Evolutionary conservation across 306 rosid species (phyloP).

Genomic region (Lotus japonicus): DNA sequence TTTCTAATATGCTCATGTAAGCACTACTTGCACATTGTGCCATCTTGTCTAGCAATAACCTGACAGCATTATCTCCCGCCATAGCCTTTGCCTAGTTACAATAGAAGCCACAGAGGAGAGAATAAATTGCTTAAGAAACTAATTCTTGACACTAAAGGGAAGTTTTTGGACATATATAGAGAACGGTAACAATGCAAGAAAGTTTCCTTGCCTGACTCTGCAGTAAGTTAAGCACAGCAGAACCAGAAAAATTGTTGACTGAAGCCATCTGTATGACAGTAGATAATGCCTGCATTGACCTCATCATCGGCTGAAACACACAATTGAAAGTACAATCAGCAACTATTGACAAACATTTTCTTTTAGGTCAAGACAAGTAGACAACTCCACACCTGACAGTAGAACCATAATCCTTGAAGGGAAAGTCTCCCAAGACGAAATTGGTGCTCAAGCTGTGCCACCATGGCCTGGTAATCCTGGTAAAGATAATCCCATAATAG

Average conservation of each 20-base stretch:
- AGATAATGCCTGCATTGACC: conserved; percentile 80
- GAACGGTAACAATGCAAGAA: neutral
- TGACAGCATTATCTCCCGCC: conserved; percentile 92
- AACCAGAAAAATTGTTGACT: conserved; percentile 70
- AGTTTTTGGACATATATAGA: neutral
- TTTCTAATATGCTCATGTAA: conserved; percentile 86
- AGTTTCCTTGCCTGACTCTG: conserved; percentile 74
- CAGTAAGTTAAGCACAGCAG: conserved; percentile 88
- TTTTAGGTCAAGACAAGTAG: conserved; percentile 14
- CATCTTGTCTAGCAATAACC: conserved; percentile 94
- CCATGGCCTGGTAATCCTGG: conserved; percentile 97
- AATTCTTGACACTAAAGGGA: neutral
- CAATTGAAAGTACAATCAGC: conserved; percentile 18
- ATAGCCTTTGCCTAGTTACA: conserved; percentile 88
- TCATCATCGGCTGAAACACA: conserved; percentile 82
- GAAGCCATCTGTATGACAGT: conserved; percentile 76
- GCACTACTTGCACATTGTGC: conserved; percentile 89
- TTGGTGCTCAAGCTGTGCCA: conserved; percentile 97
- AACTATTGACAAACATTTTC: conserved; percentile 16
- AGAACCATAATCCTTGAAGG: conserved; percentile 97
- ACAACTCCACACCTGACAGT: conserved; percentile 72
- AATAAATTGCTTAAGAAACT: conserved; percentile 11
- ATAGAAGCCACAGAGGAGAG: conserved; percentile 15
- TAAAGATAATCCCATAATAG: conserved; percentile 1
- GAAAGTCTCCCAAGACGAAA: conserved; percentile 91